Evolutionary conservation across 2,329 filamentous ascomycete species (phyloP).

Genomic region (Cryphonectria carpinicola): DNA sequence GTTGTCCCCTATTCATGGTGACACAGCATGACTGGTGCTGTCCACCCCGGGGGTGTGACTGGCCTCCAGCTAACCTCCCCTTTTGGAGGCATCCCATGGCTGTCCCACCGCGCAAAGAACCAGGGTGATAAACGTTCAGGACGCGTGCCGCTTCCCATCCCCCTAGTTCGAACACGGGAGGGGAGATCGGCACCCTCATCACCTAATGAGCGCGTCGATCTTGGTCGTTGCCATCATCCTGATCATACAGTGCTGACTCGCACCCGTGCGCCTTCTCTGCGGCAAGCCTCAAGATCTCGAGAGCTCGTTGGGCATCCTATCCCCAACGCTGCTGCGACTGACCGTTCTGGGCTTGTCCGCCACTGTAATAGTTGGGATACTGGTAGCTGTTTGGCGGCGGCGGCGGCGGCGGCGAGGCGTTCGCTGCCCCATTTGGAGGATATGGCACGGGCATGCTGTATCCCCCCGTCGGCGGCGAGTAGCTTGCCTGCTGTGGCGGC

Average conservation of each 20-base stretch:
- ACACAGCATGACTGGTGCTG: conserved; percentile 10
- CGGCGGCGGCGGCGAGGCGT: conserved; percentile 22
- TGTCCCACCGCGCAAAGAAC: not conserved
- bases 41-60: conserved; percentile 1
- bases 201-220: not conserved
- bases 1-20: not conserved
- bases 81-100: not conserved
- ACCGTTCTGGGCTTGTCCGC: conserved; percentile 26
- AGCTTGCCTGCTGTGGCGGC: conserved; percentile 24
- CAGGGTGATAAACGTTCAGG: not conserved
- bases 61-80: not conserved
- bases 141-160: not conserved
- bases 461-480: conserved; percentile 26
- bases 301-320: conserved; percentile 18
- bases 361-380: conserved; percentile 28
- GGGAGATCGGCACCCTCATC: conserved; percentile 9
- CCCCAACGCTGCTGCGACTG: conserved; percentile 28
- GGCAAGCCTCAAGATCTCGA: conserved; percentile 14
- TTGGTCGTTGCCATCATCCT: not conserved
- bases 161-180: not conserved
- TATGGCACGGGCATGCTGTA: conserved; percentile 27
- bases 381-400: conserved; percentile 25
- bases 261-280: conserved; percentile 6
- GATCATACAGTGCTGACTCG: not conserved
- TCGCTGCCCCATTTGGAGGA: conserved; percentile 20